Evolutionary conservation across 306 rosid species (phyloP).

Genomic region (Parietaria judaica): DNA sequence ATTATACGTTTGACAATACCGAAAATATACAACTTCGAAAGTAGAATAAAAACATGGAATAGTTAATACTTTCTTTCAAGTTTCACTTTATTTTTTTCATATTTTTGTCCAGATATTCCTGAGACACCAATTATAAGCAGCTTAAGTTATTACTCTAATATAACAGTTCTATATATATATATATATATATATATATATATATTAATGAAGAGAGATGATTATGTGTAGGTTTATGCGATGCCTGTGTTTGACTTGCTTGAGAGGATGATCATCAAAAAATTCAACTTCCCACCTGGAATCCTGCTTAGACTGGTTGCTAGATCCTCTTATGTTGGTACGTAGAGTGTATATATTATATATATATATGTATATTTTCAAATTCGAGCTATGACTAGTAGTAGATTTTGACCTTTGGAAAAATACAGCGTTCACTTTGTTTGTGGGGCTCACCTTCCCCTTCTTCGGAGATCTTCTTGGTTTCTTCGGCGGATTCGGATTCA

Average conservation of each 20-base stretch:
- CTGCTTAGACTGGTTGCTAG: conserved; percentile 66
- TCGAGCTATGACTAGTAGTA: background rate
- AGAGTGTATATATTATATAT: background rate
- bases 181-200: too few species aligned
- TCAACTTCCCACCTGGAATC: conserved; percentile 58
- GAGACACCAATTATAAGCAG: too few species aligned
- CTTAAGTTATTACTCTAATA: too few species aligned
- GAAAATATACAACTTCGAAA: too few species aligned
- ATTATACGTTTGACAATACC: too few species aligned
- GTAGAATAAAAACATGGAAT: too few species aligned
- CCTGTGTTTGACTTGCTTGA: conserved; percentile 79
- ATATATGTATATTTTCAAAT: background rate
- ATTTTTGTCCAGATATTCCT: too few species aligned
- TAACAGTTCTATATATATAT: too few species aligned
- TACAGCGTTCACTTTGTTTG: conserved; percentile 66
- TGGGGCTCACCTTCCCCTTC: conserved; percentile 85
- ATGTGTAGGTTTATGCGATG: conserved; percentile 75
- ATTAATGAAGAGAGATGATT: background rate
- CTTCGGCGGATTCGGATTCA: conserved; percentile 94
- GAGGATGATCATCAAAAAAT: conserved; percentile 43
- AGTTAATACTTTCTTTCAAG: too few species aligned
- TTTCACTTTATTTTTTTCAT: too few species aligned
- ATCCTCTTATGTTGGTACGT: conserved; percentile 59
- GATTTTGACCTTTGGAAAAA: background rate
- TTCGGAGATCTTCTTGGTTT: conserved; percentile 95